phyloP scores from a whole-genome alignment of 2,329 filamentous ascomycete species.

The Pyrenochaeta sp. region DNA sequence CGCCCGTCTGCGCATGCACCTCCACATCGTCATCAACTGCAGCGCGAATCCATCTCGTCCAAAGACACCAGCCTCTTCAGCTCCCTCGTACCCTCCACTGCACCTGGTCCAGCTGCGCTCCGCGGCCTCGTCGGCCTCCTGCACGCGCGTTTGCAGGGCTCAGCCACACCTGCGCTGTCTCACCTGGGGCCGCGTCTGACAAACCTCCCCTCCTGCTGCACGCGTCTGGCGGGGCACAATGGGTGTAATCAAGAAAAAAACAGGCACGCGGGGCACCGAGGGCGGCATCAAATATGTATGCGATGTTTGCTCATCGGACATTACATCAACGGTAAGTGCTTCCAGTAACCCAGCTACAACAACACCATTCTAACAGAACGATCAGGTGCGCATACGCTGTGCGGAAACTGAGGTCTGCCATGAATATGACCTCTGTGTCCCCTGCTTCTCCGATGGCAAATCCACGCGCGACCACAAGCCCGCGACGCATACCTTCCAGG shows the following conservation, averaged over 20 bases:
- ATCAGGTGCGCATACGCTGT: constrained; percentile 90
- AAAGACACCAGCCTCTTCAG: no score
- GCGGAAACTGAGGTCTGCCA: constrained; percentile 77
- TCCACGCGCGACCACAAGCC: constrained; percentile 86
- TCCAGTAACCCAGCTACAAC: constrained; percentile 1
- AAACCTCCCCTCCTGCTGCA: constrained; percentile 14
- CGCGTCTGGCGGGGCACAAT: constrained; percentile 58
- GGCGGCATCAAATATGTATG: constrained; percentile 87
- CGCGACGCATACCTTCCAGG: constrained; percentile 83
- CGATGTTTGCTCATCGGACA: constrained; percentile 95
- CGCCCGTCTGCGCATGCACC: no score
- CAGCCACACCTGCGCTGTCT: constrained; percentile 30
- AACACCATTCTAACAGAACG: constrained; percentile 7
- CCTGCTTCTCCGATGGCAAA: constrained; percentile 87
- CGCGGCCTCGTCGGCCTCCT: constrained; percentile 6
- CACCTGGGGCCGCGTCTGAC: constrained; percentile 13
- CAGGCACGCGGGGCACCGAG: constrained; percentile 81
- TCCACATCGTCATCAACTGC: constrained; percentile 4
- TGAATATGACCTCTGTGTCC: constrained; percentile 96
- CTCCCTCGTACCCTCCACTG: no score
- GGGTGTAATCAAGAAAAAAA: constrained; percentile 97
- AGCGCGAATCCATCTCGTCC: constrained; percentile 3
- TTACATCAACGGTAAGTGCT: constrained; percentile 86
- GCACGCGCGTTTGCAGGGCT: constrained; percentile 24
- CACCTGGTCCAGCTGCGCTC: constrained; percentile 5